Evolutionary conservation across 352 stramenopile species (phyloP), one percentile per base, ranked within the genome.

Genomic region (Phytophthora podocarpi): DNA sequence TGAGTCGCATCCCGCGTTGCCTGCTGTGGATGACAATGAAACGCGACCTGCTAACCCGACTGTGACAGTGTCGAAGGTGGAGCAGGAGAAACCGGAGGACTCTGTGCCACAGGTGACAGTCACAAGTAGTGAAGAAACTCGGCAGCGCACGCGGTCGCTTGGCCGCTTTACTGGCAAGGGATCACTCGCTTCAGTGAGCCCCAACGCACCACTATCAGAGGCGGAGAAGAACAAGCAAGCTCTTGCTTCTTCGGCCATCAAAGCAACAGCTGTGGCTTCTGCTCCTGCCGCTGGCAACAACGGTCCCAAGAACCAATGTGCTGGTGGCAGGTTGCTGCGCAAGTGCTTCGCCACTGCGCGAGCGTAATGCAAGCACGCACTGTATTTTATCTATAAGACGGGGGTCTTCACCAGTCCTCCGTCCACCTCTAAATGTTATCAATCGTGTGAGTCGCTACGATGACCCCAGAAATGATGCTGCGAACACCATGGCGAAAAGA

Each of bases 1-100:
- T 27, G 49, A 80, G 43, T 45, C 56, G 10, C 78, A 91, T 57
- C 32, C 61, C 35, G 80, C 74, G 37, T 67, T 85, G 46, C 39
- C 21, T 41, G 24, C 20, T 24, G 39, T 53, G 28, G 56, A 37
- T 2, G 16, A 40, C 7, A 37, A 10, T 24, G 60, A 68, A 23
- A 64, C 34, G 20, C 46, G 64, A 10, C 32, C 42, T 18, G 58
- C 32, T 5, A 50, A 32, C 6, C 32, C 40, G 30, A 58, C 56
- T 30, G n/a, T 37, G 12, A 20, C 12, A 23, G 10, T 20, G 45
- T 4, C 18, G n/a, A 31, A 35, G 27, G 18, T 27, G 34, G 13
- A 26, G 20, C 42, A 54, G 35, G 30, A 51, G 26, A 34, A 58
- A 16, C 31, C 53, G 3, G 16, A 59, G 26, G 21, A 66, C 7